Evolutionary conservation across 2,329 filamentous ascomycete species (phyloP).

Genomic region (Dothidotthia symphoricarpi): DNA sequence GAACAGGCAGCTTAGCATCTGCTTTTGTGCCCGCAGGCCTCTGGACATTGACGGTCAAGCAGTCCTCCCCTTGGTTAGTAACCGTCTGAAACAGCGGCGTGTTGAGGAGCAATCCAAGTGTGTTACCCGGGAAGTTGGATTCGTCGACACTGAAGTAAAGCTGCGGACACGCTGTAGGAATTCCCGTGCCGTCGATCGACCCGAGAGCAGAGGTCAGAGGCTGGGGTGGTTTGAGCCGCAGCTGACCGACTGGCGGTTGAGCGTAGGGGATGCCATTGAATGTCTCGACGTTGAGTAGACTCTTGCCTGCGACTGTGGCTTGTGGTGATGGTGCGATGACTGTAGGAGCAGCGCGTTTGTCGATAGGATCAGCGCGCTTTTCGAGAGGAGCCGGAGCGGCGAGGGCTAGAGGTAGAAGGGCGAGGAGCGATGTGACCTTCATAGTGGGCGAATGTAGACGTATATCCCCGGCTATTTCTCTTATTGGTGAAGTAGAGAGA

Average conservation of each 20-base stretch:
- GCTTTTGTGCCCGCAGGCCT: constrained; percentile 41
- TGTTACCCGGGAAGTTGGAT: constrained; percentile 34
- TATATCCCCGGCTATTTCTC: too few species aligned
- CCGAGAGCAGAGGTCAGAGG: constrained; percentile 58
- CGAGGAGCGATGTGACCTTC: constrained; percentile 25
- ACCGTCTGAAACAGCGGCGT: constrained; percentile 42
- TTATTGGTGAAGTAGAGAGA: too few species aligned
- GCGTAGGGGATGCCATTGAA: constrained; percentile 77
- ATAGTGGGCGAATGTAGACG: constrained; percentile 17
- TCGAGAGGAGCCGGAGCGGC: constrained; percentile 42
- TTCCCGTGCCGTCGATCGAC: constrained; percentile 59
- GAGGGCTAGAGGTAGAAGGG: constrained; percentile 28
- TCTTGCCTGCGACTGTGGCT: constrained; percentile 57
- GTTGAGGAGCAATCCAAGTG: constrained; percentile 41
- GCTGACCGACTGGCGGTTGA: constrained; percentile 62
- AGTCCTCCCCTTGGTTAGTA: constrained; percentile 44
- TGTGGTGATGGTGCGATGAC: constrained; percentile 53
- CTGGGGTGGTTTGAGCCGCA: constrained; percentile 69
- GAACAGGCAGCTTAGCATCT: constrained; percentile 45
- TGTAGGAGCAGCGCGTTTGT: constrained; percentile 51
- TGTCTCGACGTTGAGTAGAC: constrained; percentile 56
- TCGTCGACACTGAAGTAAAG: constrained; percentile 59
- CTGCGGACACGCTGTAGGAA: constrained; percentile 67
- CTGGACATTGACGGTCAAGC: constrained; percentile 46
- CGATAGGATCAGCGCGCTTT: constrained; percentile 42